Evolutionary conservation across 179 eudicot genomes (phyloP).

Genomic region (Amaranthus tricolor): DNA sequence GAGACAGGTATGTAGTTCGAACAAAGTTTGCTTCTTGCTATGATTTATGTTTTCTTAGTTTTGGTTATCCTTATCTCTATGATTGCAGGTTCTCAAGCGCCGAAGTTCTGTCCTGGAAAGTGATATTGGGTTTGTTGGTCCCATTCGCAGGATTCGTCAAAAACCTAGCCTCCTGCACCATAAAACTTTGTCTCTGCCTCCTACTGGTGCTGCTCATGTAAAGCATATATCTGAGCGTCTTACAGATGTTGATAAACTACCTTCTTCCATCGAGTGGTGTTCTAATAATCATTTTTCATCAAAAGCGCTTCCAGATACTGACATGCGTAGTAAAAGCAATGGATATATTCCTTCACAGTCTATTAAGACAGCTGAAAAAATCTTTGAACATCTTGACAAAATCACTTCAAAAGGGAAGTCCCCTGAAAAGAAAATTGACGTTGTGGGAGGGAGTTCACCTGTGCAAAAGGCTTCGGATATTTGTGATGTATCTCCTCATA

Average conservation of each 20-base stretch:
- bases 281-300: conserved; percentile 25
- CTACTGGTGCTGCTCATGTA: conserved; percentile 31
- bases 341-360: conserved; percentile 68
- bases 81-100: conserved; percentile 70
- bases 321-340: conserved; percentile 39
- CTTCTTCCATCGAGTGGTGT: conserved; percentile 29
- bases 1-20: conserved; percentile 41
- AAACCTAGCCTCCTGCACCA: conserved; percentile 71
- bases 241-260: conserved; percentile 36
- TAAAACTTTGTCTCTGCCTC: conserved; percentile 32
- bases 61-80: not conserved
- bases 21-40: not conserved
- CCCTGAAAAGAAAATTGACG: conserved; percentile 38
- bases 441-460: conserved; percentile 40
- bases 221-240: conserved; percentile 32
- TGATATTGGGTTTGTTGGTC: conserved; percentile 76
- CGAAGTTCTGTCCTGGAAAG: conserved; percentile 74
- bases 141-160: conserved; percentile 84
- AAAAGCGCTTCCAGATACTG: conserved; percentile 31
- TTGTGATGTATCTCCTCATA: conserved; percentile 49
- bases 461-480: conserved; percentile 40
- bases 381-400: conserved; percentile 74
- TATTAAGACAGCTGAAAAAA: conserved; percentile 66
- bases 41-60: conserved; percentile 17
- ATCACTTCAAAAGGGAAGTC: conserved; percentile 60